Evolutionary conservation across 2,329 filamentous ascomycete species (phyloP), one percentile per base, ranked within the genome.

Genomic region (Colletotrichum gloeosporioides): DNA sequence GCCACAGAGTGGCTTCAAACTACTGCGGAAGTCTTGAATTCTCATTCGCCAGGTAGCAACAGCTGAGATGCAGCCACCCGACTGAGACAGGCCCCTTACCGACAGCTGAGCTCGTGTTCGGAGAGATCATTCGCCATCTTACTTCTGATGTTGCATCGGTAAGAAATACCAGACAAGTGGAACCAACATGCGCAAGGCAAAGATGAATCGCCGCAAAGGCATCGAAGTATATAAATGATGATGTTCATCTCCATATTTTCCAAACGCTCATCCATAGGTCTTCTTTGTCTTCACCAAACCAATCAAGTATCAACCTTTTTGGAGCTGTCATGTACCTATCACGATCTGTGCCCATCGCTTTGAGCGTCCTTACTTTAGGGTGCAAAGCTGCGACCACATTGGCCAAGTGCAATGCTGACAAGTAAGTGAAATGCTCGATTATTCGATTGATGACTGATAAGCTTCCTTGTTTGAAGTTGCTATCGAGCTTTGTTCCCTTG

Each of bases 401-500:
- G 16, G 32, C 39, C 13, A 25, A 39, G 15, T 74, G 66, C 6
- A 71, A 70, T 31, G 71, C 66, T 15, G 53, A 73, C 57, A 73
- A 73, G 71, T 73, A 61, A 32, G 31, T n/a, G 6, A 8, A 15
- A 13, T 53, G 7, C 15, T 8, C 15, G 1, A 1, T 18, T 4
- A n/a, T 6, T n/a, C 39, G 12, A 4, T 16, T 25, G 5, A 7
- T 18, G 7, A 6, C 18, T 32, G 13, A 27, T 18, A 65, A 3
- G 6, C 4, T n/a, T 73, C 6, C 49, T 32, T 2, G 1, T 2
- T 2, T 16, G 13, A 64, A 79, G 79, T 68, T 80, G 73, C 72
- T 76, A 79, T 62, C 78, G 80, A 32, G 73, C 79, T 57, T 73
- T 82, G 44, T 77, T 79, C 65, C 71, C 77, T n/a, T 80, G 79